Conservation (phyloP, 768 basidiomycete species). For the Phanerodontia chrysosporium region DNA sequence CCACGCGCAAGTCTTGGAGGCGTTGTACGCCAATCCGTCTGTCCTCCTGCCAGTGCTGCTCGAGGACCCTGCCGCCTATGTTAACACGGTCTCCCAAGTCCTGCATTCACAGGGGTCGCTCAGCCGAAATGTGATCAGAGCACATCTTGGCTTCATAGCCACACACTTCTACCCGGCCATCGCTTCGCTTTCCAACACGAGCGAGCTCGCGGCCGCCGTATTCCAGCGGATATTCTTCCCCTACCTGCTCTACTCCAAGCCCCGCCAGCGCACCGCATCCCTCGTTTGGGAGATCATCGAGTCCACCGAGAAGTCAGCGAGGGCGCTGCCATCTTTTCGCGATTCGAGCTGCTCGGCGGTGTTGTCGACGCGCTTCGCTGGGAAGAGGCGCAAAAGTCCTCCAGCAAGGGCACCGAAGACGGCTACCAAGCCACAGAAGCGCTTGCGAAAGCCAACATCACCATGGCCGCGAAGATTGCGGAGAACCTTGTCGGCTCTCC, state of each 20-base stretch:
- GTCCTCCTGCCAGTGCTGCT: slow-evolving; percentile 43
- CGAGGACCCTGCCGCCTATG: slow-evolving; percentile 39
- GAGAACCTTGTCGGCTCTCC: slow-evolving; percentile 63
- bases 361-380: slow-evolving; percentile 43
- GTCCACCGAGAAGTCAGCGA: slow-evolving; percentile 23
- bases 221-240: slow-evolving; percentile 65
- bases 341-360: slow-evolving; percentile 53
- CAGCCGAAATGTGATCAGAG: slow-evolving; percentile 46
- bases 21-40: slow-evolving; percentile 55
- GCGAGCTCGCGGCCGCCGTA: slow-evolving; percentile 27
- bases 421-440: slow-evolving; percentile 31
- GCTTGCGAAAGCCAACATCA: slow-evolving; percentile 50
- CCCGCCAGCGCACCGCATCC: slow-evolving; percentile 60
- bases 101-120: slow-evolving; percentile 35
- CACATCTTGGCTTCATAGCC: slow-evolving; percentile 56
- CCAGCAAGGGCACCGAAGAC: slow-evolving; percentile 14
- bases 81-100: slow-evolving; percentile 37
- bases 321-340: too few species aligned
- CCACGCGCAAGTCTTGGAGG: slow-evolving; percentile 54
- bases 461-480: slow-evolving; percentile 63
- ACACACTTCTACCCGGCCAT: slow-evolving; percentile 37
- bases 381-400: slow-evolving; percentile 27
- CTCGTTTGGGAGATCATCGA: slow-evolving; percentile 74
- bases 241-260: slow-evolving; percentile 68
- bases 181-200: neutral